Conservation (phyloP, 169 alveolate genomes). For the Hammondia hammondi region DNA sequence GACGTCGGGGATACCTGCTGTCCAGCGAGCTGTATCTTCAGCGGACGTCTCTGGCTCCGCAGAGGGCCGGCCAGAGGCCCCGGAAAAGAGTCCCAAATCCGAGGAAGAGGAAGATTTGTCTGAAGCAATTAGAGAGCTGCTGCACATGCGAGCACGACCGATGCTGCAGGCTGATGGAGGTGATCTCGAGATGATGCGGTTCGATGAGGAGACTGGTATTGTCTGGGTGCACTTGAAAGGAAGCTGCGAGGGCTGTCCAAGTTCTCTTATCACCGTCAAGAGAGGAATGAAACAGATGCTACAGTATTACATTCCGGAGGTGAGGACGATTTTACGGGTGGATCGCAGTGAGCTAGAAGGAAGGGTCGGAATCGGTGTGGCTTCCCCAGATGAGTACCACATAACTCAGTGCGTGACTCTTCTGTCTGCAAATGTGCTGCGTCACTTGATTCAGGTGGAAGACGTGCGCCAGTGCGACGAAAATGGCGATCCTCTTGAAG, state of each 20-base stretch:
- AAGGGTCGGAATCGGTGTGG: no score
- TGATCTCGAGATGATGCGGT: constrained; percentile 80
- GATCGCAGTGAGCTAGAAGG: no score
- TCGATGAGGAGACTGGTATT: constrained; percentile 83
- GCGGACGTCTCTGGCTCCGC: neutral
- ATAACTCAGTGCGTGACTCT: no score
- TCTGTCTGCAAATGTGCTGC: neutral
- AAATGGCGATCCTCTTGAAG: constrained; percentile 68
- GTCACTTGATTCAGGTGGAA: constrained; percentile 49
- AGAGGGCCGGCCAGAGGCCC: neutral
- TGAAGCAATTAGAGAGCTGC: constrained; percentile 21
- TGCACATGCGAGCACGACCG: constrained; percentile 36
- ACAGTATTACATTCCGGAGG: constrained; percentile 84
- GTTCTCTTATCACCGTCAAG: constrained; percentile 81
- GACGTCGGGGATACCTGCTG: neutral
- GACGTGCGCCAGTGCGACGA: constrained; percentile 66
- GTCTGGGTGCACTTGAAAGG: constrained; percentile 85
- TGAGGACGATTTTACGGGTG: constrained; percentile 3
- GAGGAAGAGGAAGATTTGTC: constrained; percentile 25
- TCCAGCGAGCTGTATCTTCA: neutral
- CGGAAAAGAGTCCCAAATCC: neutral
- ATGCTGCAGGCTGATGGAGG: constrained; percentile 88
- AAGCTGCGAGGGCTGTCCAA: constrained; percentile 89
- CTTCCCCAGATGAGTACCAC: no score
- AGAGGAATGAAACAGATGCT: constrained; percentile 87